Conservation (phyloP, 2,329 filamentous ascomycete species). For the Seiridium unicorne region DNA sequence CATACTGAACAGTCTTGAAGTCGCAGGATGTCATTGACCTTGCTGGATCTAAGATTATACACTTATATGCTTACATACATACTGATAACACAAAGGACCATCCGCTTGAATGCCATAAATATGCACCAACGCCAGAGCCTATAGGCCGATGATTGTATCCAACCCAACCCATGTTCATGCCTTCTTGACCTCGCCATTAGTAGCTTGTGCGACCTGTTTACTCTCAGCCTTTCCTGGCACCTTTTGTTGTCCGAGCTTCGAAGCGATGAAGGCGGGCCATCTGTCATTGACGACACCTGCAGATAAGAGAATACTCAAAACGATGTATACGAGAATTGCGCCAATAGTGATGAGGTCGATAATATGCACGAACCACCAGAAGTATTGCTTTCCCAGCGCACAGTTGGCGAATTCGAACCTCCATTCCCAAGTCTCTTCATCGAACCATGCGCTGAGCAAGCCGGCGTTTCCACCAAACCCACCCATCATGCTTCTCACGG, state of each 20-base stretch:
- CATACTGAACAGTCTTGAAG: no score
- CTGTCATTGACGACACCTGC: conserved; percentile 6
- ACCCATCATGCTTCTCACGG: conserved; percentile 98
- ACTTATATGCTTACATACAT: no score
- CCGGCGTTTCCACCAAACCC: conserved; percentile 91
- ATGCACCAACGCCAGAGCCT: conserved; percentile 1
- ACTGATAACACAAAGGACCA: no score
- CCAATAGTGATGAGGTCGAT: conserved; percentile 55
- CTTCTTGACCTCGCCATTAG: background rate
- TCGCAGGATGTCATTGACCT: no score
- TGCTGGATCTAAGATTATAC: no score
- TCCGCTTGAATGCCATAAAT: no score
- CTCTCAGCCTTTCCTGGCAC: background rate
- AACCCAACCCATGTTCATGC: background rate
- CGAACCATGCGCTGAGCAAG: conserved; percentile 86
- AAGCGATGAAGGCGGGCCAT: conserved; percentile 4
- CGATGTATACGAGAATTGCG: conserved; percentile 24
- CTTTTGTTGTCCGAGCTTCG: background rate
- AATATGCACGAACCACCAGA: conserved; percentile 91
- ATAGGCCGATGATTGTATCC: background rate
- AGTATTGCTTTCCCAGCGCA: conserved; percentile 78
- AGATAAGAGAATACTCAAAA: conserved; percentile 11
- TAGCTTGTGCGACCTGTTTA: background rate
- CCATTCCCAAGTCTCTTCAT: conserved; percentile 72
- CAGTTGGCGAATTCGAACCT: conserved; percentile 78